Evolutionary conservation across 768 basidiomycete species (phyloP).

Genomic region (Trametes cinnabarina): DNA sequence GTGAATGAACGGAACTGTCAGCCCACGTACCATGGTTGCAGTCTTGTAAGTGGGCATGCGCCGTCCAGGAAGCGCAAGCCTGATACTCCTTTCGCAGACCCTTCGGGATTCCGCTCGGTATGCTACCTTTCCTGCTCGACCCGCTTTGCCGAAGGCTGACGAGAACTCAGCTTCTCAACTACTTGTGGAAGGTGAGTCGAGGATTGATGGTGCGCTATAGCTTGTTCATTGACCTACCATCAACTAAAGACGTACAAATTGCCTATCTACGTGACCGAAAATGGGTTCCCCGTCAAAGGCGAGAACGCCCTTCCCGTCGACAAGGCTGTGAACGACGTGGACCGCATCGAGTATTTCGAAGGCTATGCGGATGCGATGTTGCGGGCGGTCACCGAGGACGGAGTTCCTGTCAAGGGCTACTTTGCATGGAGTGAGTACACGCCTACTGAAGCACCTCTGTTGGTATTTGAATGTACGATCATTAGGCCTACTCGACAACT

Average conservation of each 20-base stretch:
- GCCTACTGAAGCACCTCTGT: neutral
- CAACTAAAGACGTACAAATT: conserved; percentile 33
- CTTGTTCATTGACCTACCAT: neutral
- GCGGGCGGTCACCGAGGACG: conserved; percentile 38
- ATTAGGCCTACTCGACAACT: conserved; percentile 41
- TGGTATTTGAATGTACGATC: neutral
- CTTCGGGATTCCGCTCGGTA: conserved; percentile 36
- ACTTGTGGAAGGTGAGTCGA: conserved; percentile 37
- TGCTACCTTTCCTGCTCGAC: neutral
- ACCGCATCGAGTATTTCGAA: conserved; percentile 41
- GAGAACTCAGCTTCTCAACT: conserved; percentile 34
- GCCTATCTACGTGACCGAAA: conserved; percentile 45
- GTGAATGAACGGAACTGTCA: conserved; percentile 7
- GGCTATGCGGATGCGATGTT: conserved; percentile 37
- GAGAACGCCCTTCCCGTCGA: conserved; percentile 37
- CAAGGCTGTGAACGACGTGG: conserved; percentile 36
- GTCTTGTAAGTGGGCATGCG: conserved; percentile 28
- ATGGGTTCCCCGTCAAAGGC: conserved; percentile 42
- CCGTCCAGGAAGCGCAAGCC: neutral
- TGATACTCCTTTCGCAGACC: conserved; percentile 22
- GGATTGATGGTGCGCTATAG: neutral
- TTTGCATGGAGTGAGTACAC: conserved; percentile 40
- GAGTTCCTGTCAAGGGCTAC: conserved; percentile 36
- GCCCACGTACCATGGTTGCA: conserved; percentile 39
- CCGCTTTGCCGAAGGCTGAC: too few species aligned